Evolutionary conservation across 805 yeast genomes (phyloP), one percentile per base, ranked within the genome.

Genomic region (Sugiyamaella valdiviana): DNA sequence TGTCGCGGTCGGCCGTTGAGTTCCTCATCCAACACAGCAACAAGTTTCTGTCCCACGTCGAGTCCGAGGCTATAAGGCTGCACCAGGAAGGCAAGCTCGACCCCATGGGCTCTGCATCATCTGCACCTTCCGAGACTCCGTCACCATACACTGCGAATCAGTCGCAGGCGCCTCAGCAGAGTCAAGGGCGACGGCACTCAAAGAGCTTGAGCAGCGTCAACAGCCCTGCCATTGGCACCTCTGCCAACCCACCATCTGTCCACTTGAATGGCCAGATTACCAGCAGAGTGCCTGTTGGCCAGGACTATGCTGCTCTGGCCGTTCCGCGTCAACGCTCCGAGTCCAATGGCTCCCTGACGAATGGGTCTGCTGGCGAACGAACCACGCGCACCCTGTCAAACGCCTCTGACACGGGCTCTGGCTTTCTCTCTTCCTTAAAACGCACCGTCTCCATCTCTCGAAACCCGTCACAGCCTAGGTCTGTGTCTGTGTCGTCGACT

Each of bases 1-100:
- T 88, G 32, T 85, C 95, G 4, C 88, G 90, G 56, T 74, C 80
- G 6, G 96, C 87, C 29, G 83, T 93, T 21, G 95, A 90, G 61
- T 89, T 91, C 56, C 75, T 93, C 69, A 85, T 91, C 49, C 90
- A 84, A 56, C 88, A 91, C 63, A 83, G 91, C 17, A 83, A 84
- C 63, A 80, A 82, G 63, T 73, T 91, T 39, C 69, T 90, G 50
- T 88, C 91, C 51, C 55, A 60, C 14, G 62, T 64, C 15, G 67
- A 65, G 52, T 48, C 47, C 6, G 54, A 57, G n/a, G 69, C 70
- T 3, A 57, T 64, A 16, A 49, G 52, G 16, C 61, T 60, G 46
- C 66, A 65, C 48, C 65, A 53, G 51, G 47, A 41, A 24, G 32
- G 32, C 9, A 26, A 26, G 14, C 32, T 26, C 3, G 32, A 26